phyloP scores from a whole-genome alignment of 2,329 filamentous ascomycete species.

The Diaporthe sp. region DNA sequence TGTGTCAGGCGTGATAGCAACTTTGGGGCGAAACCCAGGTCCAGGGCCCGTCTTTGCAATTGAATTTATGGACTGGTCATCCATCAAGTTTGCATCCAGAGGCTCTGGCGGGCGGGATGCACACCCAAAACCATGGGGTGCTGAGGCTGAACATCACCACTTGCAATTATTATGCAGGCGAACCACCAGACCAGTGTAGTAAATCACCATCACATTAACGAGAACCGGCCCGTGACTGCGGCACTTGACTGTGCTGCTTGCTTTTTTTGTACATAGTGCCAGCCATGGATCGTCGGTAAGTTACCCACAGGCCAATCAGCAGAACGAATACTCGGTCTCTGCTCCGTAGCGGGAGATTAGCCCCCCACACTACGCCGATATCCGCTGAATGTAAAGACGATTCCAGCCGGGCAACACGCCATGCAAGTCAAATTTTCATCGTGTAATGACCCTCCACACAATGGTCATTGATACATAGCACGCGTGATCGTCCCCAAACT shows the following conservation, averaged over 20 bases:
- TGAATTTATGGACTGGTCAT: not conserved
- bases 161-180: not conserved
- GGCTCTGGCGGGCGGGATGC: not conserved
- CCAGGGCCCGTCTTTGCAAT: not conserved
- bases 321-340: not conserved
- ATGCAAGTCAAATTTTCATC: slow-evolving; percentile 37
- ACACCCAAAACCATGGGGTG: not conserved
- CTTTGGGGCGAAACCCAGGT: not conserved
- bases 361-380: slow-evolving; percentile 32
- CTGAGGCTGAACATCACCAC: not conserved
- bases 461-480: slow-evolving; percentile 11
- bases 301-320: slow-evolving; percentile 21
- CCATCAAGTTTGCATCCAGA: not conserved
- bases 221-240: not conserved
- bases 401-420: slow-evolving; percentile 32
- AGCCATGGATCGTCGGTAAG: not conserved
- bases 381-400: not conserved
- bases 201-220: not conserved
- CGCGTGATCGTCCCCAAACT: not conserved
- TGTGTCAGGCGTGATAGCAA: not conserved
- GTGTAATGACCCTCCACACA: not conserved
- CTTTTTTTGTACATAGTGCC: slow-evolving; percentile 1
- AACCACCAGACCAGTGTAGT: not conserved
- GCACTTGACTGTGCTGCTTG: slow-evolving; percentile 3
- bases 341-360: slow-evolving; percentile 25